These are phyloP conservation scores for Gyrodon lividus DNA, from an alignment of 768 basidiomycete genomes.

Conservation along the genomic window DNA sequence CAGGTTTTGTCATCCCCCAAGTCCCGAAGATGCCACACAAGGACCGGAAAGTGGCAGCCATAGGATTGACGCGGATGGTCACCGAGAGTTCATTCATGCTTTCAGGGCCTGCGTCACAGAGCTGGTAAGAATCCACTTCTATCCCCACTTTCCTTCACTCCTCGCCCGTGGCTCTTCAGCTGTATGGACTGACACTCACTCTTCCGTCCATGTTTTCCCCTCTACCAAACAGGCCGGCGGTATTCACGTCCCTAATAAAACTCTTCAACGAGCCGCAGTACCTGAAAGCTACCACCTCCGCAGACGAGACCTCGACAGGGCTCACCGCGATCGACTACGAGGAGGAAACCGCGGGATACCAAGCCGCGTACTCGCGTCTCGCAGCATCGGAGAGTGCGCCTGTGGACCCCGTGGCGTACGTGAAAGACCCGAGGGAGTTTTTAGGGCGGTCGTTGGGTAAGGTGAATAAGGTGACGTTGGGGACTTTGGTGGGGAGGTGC, in stretches of 20 bases:
- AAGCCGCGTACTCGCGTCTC: slow-evolving; percentile 89
- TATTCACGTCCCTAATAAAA: slow-evolving; percentile 68
- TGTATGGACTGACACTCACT: background rate
- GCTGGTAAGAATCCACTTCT: slow-evolving; percentile 51
- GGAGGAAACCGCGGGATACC: slow-evolving; percentile 88
- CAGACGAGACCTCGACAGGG: slow-evolving; percentile 52
- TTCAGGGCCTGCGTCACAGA: slow-evolving; percentile 54
- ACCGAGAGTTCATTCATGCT: slow-evolving; percentile 73
- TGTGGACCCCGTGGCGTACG: slow-evolving; percentile 61
- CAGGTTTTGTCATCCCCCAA: slow-evolving; percentile 77
- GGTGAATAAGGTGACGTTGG: slow-evolving; percentile 16
- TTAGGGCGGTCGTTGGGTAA: slow-evolving; percentile 42
- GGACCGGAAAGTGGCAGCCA: slow-evolving; percentile 81
- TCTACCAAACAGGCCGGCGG: slow-evolving; percentile 54
- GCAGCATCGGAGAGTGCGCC: slow-evolving; percentile 70
- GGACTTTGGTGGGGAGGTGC: slow-evolving; percentile 20
- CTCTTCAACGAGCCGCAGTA: slow-evolving; percentile 80
- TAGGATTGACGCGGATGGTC: slow-evolving; percentile 78
- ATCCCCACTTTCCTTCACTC: background rate
- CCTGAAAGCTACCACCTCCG: slow-evolving; percentile 39
- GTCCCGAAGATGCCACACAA: slow-evolving; percentile 75
- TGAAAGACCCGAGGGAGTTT: slow-evolving; percentile 54
- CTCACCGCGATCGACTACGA: slow-evolving; percentile 85
- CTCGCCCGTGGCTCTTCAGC: background rate
- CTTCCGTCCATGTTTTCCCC: background rate